Evolutionary conservation across 2,329 filamentous ascomycete genomes (phyloP), one percentile per base, ranked within the genome.

Genomic region (Neonectria punicea): DNA sequence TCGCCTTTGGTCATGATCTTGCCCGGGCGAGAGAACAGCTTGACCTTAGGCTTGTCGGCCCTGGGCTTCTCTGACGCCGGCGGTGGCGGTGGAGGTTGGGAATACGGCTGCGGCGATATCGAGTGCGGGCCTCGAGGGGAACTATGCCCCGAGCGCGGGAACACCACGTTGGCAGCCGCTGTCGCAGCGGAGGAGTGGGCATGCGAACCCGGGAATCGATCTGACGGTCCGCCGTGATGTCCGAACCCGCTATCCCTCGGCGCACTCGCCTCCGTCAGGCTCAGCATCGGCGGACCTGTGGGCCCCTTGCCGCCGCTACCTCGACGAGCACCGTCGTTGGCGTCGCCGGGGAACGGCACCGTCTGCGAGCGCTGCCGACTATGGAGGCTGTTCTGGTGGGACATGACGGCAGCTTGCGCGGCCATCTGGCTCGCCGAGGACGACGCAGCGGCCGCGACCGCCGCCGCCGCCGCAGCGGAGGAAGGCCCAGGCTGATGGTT

Each of bases 11-110:
- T 88, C 55, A 87, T 86, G 71, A 93, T 92, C 79, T 91, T 93
- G 74, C 91, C 91, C 0, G 92, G 92, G 55, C 92, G 87, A 7
- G 90, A 93, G 76, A 94, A 94, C 30, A 95, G 84, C 81, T 95
- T 95, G 77, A 93, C 91, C 80, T 93, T 94, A 66, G 89, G 89
- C 66, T 93, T 92, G 72, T 93, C 90, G 30, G 87, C 83, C 72
- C 88, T 87, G 22, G 86, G 85, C 77, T 92, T 90, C 70, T 92
- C 89, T 2, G 83, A 79, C 50, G 76, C 80, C 11, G 77, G 78
- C 36, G 79, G 83, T 20, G 80, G 83, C 16, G 74, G 79, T 22
- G 76, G 83, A 22, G 76, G 78, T 36, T 78, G 83, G 60, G 75
- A 79, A 16, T 78, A 77, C 67, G 68, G 73, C 58, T 79, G 77